These are phyloP conservation scores for Miamiensis avidus DNA, from an alignment of 169 alveolate genomes.

Conservation along the genomic window DNA sequence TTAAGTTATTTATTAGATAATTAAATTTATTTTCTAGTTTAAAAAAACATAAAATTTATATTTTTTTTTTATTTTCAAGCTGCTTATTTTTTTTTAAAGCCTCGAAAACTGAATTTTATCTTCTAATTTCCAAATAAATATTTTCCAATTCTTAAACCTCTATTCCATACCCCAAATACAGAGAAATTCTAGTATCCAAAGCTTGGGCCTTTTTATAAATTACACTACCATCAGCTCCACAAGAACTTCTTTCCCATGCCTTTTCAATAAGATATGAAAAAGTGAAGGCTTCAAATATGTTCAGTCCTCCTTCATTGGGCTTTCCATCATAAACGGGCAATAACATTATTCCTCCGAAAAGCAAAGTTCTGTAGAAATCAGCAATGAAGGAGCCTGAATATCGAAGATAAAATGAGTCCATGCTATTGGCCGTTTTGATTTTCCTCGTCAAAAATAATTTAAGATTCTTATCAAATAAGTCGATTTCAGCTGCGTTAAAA, in stretches of 20 bases:
- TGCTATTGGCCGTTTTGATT: background rate
- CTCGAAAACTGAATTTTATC: constrained; percentile 17
- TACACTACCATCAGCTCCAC: constrained; percentile 6
- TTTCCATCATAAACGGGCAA: background rate
- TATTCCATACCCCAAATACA: constrained; percentile 13
- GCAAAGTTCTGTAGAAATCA: constrained; percentile 18
- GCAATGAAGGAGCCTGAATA: constrained; percentile 12
- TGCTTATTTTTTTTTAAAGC: background rate
- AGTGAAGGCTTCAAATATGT: constrained; percentile 13
- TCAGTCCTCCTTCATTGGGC: background rate
- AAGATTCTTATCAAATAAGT: constrained; percentile 3
- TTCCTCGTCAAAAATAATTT: constrained; percentile 6
- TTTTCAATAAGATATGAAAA: constrained; percentile 20
- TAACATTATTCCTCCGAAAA: constrained; percentile 12
- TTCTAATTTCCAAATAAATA: constrained; percentile 6
- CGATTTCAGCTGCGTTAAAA: background rate
- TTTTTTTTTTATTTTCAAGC: too few relatives aligned
- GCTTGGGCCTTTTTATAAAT: background rate
- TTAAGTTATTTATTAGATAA: too few relatives aligned
- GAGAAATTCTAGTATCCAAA: background rate
- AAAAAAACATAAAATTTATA: too few relatives aligned
- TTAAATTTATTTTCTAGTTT: too few relatives aligned
- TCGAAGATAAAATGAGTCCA: background rate
- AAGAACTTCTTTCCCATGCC: constrained; percentile 23
- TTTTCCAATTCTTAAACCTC: constrained; percentile 24